Evolutionary conservation across 1,139 yeast genomes (phyloP).

Genomic region (Saccharomyces hybrid): DNA sequence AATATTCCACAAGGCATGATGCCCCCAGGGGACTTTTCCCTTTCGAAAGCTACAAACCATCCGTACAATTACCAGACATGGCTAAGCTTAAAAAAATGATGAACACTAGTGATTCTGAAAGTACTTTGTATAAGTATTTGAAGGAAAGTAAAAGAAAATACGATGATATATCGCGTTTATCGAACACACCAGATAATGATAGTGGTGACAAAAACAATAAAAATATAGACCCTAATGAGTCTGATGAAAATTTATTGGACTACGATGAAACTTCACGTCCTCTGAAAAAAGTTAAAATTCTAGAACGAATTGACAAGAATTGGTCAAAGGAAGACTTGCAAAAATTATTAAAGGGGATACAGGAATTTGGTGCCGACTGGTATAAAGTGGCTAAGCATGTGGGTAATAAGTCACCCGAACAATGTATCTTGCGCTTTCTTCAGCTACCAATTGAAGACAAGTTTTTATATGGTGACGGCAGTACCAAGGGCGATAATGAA

Average conservation of each 20-base stretch:
- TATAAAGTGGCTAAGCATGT: slow-evolving; percentile 57
- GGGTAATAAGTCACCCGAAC: slow-evolving; percentile 65
- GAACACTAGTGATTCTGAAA: slow-evolving; percentile 24
- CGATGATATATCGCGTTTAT: background rate
- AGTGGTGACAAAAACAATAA: background rate
- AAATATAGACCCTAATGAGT: background rate
- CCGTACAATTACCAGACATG: slow-evolving; percentile 46
- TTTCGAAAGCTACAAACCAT: slow-evolving; percentile 68
- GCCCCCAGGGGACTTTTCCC: slow-evolving; percentile 95
- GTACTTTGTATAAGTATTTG: slow-evolving; percentile 20
- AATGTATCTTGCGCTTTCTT: slow-evolving; percentile 72
- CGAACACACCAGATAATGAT: background rate
- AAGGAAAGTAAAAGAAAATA: slow-evolving; percentile 14
- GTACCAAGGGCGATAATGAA: slow-evolving; percentile 6
- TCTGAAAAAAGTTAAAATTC: slow-evolving; percentile 40
- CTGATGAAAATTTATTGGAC: slow-evolving; percentile 7
- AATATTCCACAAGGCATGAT: slow-evolving; percentile 63
- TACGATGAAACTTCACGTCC: slow-evolving; percentile 7
- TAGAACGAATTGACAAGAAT: slow-evolving; percentile 36
- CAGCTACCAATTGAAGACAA: slow-evolving; percentile 77
- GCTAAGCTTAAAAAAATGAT: slow-evolving; percentile 49
- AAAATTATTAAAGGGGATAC: slow-evolving; percentile 53
- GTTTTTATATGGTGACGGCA: slow-evolving; percentile 40
- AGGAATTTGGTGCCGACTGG: slow-evolving; percentile 64
- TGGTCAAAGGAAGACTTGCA: slow-evolving; percentile 64